Base-by-base conservation (phyloP, 148 eudicot species). In the Nepenthes mirabilis region DNA sequence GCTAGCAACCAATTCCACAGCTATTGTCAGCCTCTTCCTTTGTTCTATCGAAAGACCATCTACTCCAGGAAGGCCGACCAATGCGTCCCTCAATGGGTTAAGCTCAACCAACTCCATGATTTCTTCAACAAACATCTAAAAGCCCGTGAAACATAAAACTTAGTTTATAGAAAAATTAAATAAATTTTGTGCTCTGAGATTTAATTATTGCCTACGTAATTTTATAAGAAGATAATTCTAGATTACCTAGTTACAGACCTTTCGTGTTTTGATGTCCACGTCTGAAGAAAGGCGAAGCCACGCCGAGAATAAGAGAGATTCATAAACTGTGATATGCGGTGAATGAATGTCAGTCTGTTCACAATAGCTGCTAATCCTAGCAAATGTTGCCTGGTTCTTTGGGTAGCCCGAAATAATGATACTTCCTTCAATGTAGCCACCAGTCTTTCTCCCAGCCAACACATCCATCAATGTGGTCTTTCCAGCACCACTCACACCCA, bases 401-500 rank as follows among this genome's bases (percentile, higher is more conserved):
- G 83, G 85, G 72, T 72, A 76, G 33, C 93, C 93, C 1, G 85
- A 82, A 3, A 85, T 65, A 52, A 12, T 72, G 57, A 85, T 66
- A 62, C 58, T 76, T 43, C 93, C 93, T 60, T 85, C 83, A 62
- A 70, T 80, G 52, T 80, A 80, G 33, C 93, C 88, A 34, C 82
- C 75, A 1, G 93, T 85, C 72, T 85, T 84, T 61, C 90, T 71
- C 58, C 87, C 87, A 11, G 85, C 83, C 68, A 87, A 65, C 5
- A 87, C 90, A 62, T 84, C 87, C 90, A 83, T 81, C 63, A 87
- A 68, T 23, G 90, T 81, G 33, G 90, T 82, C 64, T 87, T 84
- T 37, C 95, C 95, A 58, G 90, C 90, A 57, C 95, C 95, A 67
- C 80, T 87, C 3, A 87, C 87, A 14, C 90, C 95, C 60, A 87